Evolutionary conservation across 2,329 filamentous ascomycete species (phyloP), one percentile per base, ranked within the genome.

Genomic region (Fusarium pseudocircinatum): DNA sequence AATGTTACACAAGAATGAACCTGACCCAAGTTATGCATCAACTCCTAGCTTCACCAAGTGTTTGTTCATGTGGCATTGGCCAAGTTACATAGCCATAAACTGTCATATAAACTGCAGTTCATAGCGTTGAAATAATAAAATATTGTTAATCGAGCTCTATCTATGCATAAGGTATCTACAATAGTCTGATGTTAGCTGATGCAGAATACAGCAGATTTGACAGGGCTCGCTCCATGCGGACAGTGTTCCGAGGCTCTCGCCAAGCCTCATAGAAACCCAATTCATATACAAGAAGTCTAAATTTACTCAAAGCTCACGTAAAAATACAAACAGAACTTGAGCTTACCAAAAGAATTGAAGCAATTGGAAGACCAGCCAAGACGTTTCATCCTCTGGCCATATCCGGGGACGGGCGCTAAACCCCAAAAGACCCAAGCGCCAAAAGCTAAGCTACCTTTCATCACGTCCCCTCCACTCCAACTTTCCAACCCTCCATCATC

Each of bases 341-440:
- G 20, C 14, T 28, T 6, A 22, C 4, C 8, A 36, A 52, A 36
- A 52, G 9, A 6, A 8, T 6, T 16, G 24, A 3, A 53, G 14
- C 34, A 53, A 12, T 18, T 18, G 18, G 50, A 39, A 39, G 37
- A 42, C 34, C 14, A 65, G 57, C 43, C 59, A 50, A 36, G 36
- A 57, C 43, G 57, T 67, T 73, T 56, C 70, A 73, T 72, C 68
- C 60, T 42, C 56, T 42, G 58, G 49, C 61, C 56, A 37, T 44
- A 63, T 43, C 63, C 40, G 53, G 60, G 56, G 46, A 36, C 57
- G 57, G 68, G 60, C 50, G 44, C 70, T 70, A 73, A 49, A 28
- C 61, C 69, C 32, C 40, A 59, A 73, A 60, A 54, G n/a, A 47
- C 47, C 22, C 49, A 67, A 73, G 65, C 69, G 69, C 70, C 65